Conservation (phyloP, 2,329 filamentous ascomycete species). For the Elsinoe arachidis region DNA sequence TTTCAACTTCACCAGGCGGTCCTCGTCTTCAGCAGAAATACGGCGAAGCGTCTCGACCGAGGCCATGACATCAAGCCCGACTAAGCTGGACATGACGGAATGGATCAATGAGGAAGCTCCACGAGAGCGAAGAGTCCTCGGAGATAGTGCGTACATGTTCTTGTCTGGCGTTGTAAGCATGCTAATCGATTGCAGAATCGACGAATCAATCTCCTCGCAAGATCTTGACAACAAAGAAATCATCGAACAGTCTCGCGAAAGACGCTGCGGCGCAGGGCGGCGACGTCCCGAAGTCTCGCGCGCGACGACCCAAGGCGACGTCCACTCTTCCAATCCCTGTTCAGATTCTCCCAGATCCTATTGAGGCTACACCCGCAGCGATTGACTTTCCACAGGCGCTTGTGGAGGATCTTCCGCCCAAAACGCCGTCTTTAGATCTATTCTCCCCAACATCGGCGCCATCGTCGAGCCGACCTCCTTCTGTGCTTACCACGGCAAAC, state of each 20-base stretch:
- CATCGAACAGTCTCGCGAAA: slow-evolving; percentile 16
- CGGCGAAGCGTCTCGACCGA: slow-evolving; percentile 13
- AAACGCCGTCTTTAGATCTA: slow-evolving; percentile 27
- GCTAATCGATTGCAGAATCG: slow-evolving; percentile 20
- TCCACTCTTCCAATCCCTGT: slow-evolving; percentile 19
- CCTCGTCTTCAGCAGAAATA: slow-evolving; percentile 2
- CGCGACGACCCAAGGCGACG: slow-evolving; percentile 21
- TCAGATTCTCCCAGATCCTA: background rate
- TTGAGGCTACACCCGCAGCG: background rate
- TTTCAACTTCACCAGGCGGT: slow-evolving; percentile 40
- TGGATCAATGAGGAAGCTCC: slow-evolving; percentile 9
- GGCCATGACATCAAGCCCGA: background rate
- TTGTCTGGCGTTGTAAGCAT: background rate
- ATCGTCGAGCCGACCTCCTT: slow-evolving; percentile 30
- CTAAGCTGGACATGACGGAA: slow-evolving; percentile 11
- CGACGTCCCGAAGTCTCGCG: slow-evolving; percentile 20
- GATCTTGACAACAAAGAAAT: slow-evolving; percentile 16
- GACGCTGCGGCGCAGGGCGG: slow-evolving; percentile 4
- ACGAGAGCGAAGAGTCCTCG: slow-evolving; percentile 33
- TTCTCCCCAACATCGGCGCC: slow-evolving; percentile 39
- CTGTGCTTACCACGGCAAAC: slow-evolving; percentile 25
- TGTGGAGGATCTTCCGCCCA: slow-evolving; percentile 14
- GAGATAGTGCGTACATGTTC: slow-evolving; percentile 31
- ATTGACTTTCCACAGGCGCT: slow-evolving; percentile 10
- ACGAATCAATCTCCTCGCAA: slow-evolving; percentile 31